Percentiles rank a stretch among this genome's conserved stretches.
Evolutionary conservation across 495 filamentous ascomycete genomes (phyloP).

Genomic region (Hypoxylon fuscum): DNA sequence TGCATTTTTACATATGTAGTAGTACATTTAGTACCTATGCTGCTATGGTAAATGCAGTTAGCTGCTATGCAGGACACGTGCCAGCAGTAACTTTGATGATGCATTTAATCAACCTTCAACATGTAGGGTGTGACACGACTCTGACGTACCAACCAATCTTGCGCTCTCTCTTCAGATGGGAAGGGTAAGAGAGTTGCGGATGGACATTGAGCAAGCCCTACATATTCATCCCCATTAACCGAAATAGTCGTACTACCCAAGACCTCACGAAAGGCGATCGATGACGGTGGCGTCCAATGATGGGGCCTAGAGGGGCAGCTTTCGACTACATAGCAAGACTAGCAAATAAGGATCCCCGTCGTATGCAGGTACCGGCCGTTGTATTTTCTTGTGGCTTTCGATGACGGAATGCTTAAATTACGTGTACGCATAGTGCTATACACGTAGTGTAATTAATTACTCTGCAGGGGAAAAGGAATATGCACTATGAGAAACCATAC

Average conservation of each 20-base stretch:
- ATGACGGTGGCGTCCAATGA: conserved; percentile 31
- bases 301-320: not conserved
- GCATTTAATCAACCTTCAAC: conserved; percentile 9
- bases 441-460: conserved; percentile 29
- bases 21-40: not conserved
- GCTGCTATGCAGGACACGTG: conserved; percentile 28
- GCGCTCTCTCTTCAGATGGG: not conserved
- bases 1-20: not conserved
- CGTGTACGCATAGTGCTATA: conserved; percentile 20
- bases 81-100: conserved; percentile 22
- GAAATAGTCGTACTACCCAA: not conserved
- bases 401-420: conserved; percentile 36
- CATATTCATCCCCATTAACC: not conserved
- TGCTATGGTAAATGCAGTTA: conserved; percentile 17
- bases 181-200: not conserved
- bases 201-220: not conserved
- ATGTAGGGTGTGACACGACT: conserved; percentile 21
- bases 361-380: conserved; percentile 46
- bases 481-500: conserved; percentile 28
- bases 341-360: conserved; percentile 23
- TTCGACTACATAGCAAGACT: conserved; percentile 1
- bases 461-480: conserved; percentile 16
- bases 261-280: conserved; percentile 2
- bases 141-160: conserved; percentile 6
- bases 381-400: conserved; percentile 32